These are phyloP conservation scores for Mortierella antarctica DNA, from an alignment of 192 early-diverging fungal genomes.

Conservation along the genomic window DNA sequence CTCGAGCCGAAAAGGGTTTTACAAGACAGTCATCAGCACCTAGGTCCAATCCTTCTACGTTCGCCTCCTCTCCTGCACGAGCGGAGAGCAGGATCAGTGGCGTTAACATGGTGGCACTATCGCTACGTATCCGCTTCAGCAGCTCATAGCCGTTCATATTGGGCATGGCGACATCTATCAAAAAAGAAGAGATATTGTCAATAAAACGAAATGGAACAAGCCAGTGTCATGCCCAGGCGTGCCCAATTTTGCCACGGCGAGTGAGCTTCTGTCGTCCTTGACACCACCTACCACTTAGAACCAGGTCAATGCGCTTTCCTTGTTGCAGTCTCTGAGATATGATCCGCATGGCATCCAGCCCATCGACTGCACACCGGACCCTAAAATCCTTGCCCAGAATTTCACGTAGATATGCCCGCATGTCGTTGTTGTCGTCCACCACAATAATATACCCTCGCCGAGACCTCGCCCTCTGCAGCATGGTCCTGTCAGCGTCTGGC, in stretches of 20 bases:
- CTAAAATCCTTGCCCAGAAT: slow-evolving; percentile 52
- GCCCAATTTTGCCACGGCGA: no score
- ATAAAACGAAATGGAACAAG: background rate
- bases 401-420: slow-evolving; percentile 50
- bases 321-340: slow-evolving; percentile 37
- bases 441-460: slow-evolving; percentile 47
- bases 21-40: slow-evolving; percentile 72
- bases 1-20: slow-evolving; percentile 59
- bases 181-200: background rate
- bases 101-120: slow-evolving; percentile 50
- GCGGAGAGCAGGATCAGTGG: slow-evolving; percentile 72
- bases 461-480: background rate
- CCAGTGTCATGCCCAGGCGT: no score
- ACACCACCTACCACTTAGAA: slow-evolving; percentile 48
- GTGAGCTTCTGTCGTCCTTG: no score
- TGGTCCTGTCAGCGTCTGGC: background rate
- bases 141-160: slow-evolving; percentile 70
- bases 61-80: slow-evolving; percentile 62
- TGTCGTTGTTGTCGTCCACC: slow-evolving; percentile 63
- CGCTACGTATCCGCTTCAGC: slow-evolving; percentile 49
- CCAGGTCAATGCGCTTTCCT: slow-evolving; percentile 43
- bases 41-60: slow-evolving; percentile 60
- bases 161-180: slow-evolving; percentile 69
- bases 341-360: slow-evolving; percentile 46
- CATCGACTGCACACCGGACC: slow-evolving; percentile 48